Percentiles rank a stretch among this genome's conserved stretches.
Evolutionary conservation across 2,329 filamentous ascomycete genomes (phyloP).

Genomic region (Exserohilum rostratum): DNA sequence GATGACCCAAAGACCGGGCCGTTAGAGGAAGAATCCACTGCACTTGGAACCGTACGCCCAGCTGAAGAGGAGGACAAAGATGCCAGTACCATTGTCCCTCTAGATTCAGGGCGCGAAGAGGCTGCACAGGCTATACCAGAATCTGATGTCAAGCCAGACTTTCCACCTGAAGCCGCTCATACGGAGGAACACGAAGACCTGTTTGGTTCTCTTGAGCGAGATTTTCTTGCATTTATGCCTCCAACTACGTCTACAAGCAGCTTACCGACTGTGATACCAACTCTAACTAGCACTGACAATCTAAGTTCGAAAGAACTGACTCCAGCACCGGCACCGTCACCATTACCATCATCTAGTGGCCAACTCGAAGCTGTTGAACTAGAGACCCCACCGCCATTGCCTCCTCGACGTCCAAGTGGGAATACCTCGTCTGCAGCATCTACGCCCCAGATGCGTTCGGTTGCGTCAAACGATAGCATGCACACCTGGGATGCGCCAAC

Average conservation of each 20-base stretch:
- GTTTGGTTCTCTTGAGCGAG: conserved; percentile 22
- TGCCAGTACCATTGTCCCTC: background rate
- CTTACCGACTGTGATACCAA: background rate
- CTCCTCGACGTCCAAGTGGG: conserved; percentile 28
- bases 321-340: conserved; percentile 3
- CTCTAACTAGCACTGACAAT: background rate
- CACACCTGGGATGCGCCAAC: conserved; percentile 12
- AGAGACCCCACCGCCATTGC: conserved; percentile 20
- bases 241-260: conserved; percentile 14
- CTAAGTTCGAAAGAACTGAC: background rate
- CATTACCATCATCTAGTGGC: conserved; percentile 18
- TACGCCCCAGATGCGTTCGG: conserved; percentile 10
- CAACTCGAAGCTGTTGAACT: background rate
- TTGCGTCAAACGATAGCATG: conserved; percentile 17
- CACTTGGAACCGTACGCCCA: background rate
- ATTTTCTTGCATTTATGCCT: conserved; percentile 25
- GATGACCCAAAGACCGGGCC: conserved; percentile 6
- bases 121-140: background rate
- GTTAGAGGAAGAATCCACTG: conserved; percentile 13
- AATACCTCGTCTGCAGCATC: background rate
- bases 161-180: background rate
- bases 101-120: background rate
- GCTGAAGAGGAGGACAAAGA: background rate
- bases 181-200: conserved; percentile 9
- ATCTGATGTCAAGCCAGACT: background rate